A percentile compares a stretch with the other conserved stretches of the same genome.
Evolutionary conservation across 176 grass and related monocot species (phyloP).

Genomic region (Pharus latifolius): DNA sequence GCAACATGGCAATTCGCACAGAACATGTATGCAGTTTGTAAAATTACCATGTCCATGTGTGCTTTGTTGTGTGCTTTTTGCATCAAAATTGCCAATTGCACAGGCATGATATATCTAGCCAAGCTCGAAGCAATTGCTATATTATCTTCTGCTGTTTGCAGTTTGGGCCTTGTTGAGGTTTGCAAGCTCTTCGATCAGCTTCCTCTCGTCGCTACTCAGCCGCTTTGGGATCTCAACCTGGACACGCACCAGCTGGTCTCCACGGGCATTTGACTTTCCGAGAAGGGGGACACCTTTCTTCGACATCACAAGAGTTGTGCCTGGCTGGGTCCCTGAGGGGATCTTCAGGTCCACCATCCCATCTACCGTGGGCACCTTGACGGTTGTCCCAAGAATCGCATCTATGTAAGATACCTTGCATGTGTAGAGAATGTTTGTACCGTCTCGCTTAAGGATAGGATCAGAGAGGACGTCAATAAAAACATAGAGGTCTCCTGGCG

Average conservation of each 20-base stretch:
- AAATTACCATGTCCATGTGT: not conserved
- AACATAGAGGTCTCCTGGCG: slow-evolving; percentile 92
- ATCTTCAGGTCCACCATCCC: slow-evolving; percentile 89
- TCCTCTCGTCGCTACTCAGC: slow-evolving; percentile 78
- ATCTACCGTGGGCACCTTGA: slow-evolving; percentile 93
- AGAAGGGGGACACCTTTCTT: slow-evolving; percentile 89
- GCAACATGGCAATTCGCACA: not conserved
- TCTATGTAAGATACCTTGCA: slow-evolving; percentile 98
- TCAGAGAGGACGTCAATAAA: slow-evolving; percentile 93
- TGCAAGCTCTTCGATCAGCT: slow-evolving; percentile 87
- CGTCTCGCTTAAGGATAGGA: slow-evolving; percentile 82
- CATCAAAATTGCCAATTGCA: slow-evolving; percentile 34
- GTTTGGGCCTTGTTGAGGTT: slow-evolving; percentile 56
- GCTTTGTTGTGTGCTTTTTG: slow-evolving; percentile 19
- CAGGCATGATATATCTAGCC: slow-evolving; percentile 5
- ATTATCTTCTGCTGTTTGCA: slow-evolving; percentile 59
- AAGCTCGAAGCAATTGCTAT: not conserved
- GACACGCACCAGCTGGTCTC: slow-evolving; percentile 88
- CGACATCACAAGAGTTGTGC: slow-evolving; percentile 87
- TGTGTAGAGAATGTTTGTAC: slow-evolving; percentile 86
- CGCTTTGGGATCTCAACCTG: slow-evolving; percentile 97
- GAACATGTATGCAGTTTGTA: not conserved
- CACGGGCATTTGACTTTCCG: slow-evolving; percentile 77
- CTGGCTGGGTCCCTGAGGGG: slow-evolving; percentile 79
- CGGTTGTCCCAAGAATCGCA: slow-evolving; percentile 85